phyloP scores from a whole-genome alignment of 352 stramenopile genomes.

The Globisporangium solare region DNA sequence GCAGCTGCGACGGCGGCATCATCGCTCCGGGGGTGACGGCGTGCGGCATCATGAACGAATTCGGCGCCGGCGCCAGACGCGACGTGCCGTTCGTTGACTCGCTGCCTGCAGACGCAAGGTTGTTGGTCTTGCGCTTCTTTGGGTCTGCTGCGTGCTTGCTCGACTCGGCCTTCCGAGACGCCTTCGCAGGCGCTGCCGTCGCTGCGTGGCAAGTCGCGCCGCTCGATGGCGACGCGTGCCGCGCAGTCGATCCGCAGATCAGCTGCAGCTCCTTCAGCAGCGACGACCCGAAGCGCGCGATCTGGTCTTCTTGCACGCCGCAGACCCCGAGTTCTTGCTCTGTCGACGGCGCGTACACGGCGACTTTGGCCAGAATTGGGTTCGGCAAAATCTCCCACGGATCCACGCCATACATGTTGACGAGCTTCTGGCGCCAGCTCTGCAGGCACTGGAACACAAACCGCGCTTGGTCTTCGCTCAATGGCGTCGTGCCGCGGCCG shows the following conservation, averaged over 20 bases:
- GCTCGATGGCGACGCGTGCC: slow-evolving; percentile 1
- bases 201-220: background rate
- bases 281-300: slow-evolving; percentile 58
- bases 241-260: slow-evolving; percentile 13
- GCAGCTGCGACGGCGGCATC: slow-evolving; percentile 30
- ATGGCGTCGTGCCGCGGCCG: slow-evolving; percentile 16
- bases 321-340: slow-evolving; percentile 55
- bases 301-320: slow-evolving; percentile 36
- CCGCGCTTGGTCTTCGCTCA: slow-evolving; percentile 55
- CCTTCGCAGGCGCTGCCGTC: background rate
- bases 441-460: slow-evolving; percentile 70
- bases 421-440: slow-evolving; percentile 73
- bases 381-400: slow-evolving; percentile 77
- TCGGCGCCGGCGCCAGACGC: slow-evolving; percentile 21
- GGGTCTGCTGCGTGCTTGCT: slow-evolving; percentile 8
- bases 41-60: slow-evolving; percentile 10
- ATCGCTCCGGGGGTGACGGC: slow-evolving; percentile 11
- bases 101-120: background rate
- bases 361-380: slow-evolving; percentile 64
- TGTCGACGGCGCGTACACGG: slow-evolving; percentile 46
- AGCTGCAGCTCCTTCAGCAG: slow-evolving; percentile 51
- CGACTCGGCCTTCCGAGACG: slow-evolving; percentile 8
- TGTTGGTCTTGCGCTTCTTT: slow-evolving; percentile 16
- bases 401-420: slow-evolving; percentile 61
- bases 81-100: background rate